Conservation (phyloP, 371 early-diverging fungal genomes). For the Actinomortierella ambigua region DNA sequence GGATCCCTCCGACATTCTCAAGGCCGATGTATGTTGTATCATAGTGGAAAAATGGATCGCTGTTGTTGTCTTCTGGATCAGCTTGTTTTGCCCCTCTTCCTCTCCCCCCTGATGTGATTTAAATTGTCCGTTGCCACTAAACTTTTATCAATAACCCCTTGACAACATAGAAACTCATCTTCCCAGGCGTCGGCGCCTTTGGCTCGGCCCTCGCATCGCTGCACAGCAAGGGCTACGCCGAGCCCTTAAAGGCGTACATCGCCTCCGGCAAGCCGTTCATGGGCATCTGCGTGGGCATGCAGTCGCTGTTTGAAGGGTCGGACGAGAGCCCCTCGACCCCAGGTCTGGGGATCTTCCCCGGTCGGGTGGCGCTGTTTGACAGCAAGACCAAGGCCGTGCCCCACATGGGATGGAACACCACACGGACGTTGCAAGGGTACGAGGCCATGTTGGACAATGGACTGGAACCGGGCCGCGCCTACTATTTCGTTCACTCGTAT, state of each 20-base stretch:
- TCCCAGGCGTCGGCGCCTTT: conserved; percentile 98
- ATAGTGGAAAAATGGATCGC: background rate
- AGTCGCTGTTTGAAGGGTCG: conserved; percentile 90
- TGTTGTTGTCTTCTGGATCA: background rate
- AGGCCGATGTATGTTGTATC: conserved; percentile 78
- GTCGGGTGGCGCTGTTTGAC: conserved; percentile 73
- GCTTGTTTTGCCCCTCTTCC: background rate
- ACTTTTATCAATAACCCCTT: background rate
- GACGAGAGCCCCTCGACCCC: conserved; percentile 83
- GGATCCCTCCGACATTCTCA: conserved; percentile 77
- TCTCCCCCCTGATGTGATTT: conserved; percentile 1
- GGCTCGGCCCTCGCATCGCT: conserved; percentile 89
- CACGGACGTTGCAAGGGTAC: conserved; percentile 45
- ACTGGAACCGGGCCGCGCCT: conserved; percentile 59
- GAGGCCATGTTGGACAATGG: conserved; percentile 33
- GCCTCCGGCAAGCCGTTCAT: conserved; percentile 87
- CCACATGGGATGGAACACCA: conserved; percentile 97
- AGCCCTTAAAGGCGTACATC: conserved; percentile 85
- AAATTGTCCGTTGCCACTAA: background rate
- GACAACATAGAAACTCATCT: conserved; percentile 84
- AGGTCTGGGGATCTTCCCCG: conserved; percentile 89
- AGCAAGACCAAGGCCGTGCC: conserved; percentile 83
- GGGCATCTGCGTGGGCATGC: conserved; percentile 99
- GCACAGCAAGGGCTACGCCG: conserved; percentile 72
- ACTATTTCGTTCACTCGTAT: conserved; percentile 98